Conservation (phyloP, 306 rosid genomes). For the Cicer arietinum region DNA sequence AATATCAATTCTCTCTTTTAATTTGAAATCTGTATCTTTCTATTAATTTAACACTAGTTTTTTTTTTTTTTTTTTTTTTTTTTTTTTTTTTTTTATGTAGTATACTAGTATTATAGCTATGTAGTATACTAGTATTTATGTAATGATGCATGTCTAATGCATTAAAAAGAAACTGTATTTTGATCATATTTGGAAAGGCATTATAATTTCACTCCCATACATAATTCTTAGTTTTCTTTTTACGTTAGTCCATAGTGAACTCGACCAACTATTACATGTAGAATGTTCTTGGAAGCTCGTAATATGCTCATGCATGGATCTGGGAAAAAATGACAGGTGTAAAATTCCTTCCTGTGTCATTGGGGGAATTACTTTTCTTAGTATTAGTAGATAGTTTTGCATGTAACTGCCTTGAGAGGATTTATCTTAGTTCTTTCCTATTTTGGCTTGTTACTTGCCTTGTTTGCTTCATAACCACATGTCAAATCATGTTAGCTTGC, state of each 20-base stretch:
- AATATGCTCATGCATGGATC: not conserved
- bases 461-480: conserved; percentile 28
- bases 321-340: not conserved
- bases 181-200: conserved; percentile 26
- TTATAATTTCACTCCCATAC: conserved; percentile 1
- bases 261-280: conserved; percentile 21
- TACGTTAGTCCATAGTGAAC: not conserved
- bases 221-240: conserved; percentile 26
- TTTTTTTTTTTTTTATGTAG: conserved; percentile 25
- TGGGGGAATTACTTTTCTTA: not conserved
- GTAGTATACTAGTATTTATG: not conserved
- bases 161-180: conserved; percentile 22
- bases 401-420: conserved; percentile 24
- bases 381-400: not conserved
- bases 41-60: conserved; percentile 12
- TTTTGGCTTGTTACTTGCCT: conserved; percentile 32
- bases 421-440: conserved; percentile 27
- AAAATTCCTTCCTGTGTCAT: not conserved
- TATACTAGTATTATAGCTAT: conserved; percentile 3
- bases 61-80: not conserved
- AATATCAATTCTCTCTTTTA: not conserved
- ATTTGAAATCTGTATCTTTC: conserved; percentile 4
- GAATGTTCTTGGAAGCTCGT: conserved; percentile 20
- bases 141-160: conserved; percentile 21
- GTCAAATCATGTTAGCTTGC: conserved; percentile 23